Evolutionary conservation across 805 yeast genomes (phyloP), one percentile per base, ranked within the genome.

Genomic region (Tanozyma kutaoensis): DNA sequence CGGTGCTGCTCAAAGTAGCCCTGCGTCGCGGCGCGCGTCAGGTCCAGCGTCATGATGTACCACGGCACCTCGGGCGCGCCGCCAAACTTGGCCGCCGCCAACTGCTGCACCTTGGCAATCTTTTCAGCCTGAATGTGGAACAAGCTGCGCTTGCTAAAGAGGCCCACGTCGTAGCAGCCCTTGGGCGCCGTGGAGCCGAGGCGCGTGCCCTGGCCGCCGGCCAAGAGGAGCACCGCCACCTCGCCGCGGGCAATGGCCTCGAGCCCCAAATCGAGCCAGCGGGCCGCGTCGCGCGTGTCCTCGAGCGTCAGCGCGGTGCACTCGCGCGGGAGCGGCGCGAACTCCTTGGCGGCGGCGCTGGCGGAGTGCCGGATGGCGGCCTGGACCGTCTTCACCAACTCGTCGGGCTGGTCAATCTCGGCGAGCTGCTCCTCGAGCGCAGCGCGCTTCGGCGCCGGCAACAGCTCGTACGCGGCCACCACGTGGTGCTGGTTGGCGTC

Each of bases 171-270:
- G 47, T 72, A 91, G 52, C 96, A 88, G 1, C 99, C 99, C 52
- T 91, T 91, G 20, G 99, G 99, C 15, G 60, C 71, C 4, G 73
- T 58, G 1, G 95, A 84, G 1, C 98, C 98, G 29, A 91, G 62
- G 35, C 99, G 66, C 6, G 96, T 80, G 18, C 99, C 99, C 52
- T 91, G 98, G 26, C 99, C 99, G 30, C 99, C 99, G 9, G 99
- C 96, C 80, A 91, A 77, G 28, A 91, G 61, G 23, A 91, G 62
- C 4, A 91, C 88, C 19, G 84, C 98, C 14, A 88, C 97, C 43
- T 78, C 70, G 36, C 76, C 76, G 10, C 59, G 50, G 12, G 69
- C 50, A 28, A 91, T 76, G 17, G 88, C 79, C 15, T 70, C 57
- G 12, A 76, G 50, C 10, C 98, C 99, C 11, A 55, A 23, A 3